A percentile compares a stretch with the other conserved stretches of the same genome.
phyloP scores from a whole-genome alignment of 2,329 filamentous ascomycete genomes.

The Lasiodiplodia sp. region DNA sequence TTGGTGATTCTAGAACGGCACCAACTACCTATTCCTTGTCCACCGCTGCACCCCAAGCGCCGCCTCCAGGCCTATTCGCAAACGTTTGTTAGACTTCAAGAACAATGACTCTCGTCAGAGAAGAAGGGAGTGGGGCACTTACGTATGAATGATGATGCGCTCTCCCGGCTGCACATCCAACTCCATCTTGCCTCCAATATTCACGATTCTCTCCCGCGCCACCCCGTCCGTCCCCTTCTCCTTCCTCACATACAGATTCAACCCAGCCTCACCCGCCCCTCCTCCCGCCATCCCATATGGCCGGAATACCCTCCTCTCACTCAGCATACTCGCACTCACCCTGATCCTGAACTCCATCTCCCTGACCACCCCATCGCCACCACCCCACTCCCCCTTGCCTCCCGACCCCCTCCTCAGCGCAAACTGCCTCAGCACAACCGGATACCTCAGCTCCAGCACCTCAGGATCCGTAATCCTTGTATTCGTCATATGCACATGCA shows the following conservation, averaged over 20 bases:
- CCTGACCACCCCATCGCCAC: slow-evolving; percentile 45
- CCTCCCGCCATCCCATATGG: slow-evolving; percentile 49
- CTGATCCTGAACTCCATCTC: slow-evolving; percentile 47
- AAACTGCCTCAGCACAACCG: slow-evolving; percentile 45
- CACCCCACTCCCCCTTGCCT: slow-evolving; percentile 36
- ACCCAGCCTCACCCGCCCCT: slow-evolving; percentile 36
- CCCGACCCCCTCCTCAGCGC: slow-evolving; percentile 41
- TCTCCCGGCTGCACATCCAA: slow-evolving; percentile 45
- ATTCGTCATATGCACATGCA: slow-evolving; percentile 45
- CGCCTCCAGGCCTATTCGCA: background rate
- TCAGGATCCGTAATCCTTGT: slow-evolving; percentile 45
- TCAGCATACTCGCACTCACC: slow-evolving; percentile 47
- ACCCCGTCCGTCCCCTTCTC: slow-evolving; percentile 39
- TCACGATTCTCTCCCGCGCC: slow-evolving; percentile 38
- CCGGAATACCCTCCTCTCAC: slow-evolving; percentile 44
- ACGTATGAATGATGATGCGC: slow-evolving; percentile 25
- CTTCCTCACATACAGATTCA: slow-evolving; percentile 29
- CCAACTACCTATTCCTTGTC: too few species aligned
- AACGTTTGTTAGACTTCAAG: background rate
- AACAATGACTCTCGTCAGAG: too few species aligned
- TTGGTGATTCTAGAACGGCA: too few species aligned
- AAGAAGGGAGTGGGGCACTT: background rate
- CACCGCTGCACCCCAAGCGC: background rate
- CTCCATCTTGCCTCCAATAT: slow-evolving; percentile 44
- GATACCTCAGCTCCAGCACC: slow-evolving; percentile 47